phyloP scores from a whole-genome alignment of 2,329 filamentous ascomycete genomes.

The Aspergillus texensis region DNA sequence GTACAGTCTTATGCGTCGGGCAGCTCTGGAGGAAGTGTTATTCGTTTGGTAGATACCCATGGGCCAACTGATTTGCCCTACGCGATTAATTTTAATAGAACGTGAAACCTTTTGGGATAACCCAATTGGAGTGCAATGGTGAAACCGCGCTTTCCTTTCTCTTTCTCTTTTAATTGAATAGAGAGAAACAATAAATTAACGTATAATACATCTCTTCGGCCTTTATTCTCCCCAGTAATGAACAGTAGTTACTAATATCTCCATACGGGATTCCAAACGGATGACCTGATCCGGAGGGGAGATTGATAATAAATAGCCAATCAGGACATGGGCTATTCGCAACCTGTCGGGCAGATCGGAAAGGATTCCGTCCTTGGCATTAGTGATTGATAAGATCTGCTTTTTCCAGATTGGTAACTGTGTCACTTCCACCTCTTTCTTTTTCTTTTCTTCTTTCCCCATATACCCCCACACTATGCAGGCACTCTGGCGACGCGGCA shows the following conservation, averaged over 20 bases:
- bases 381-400: conserved; percentile 39
- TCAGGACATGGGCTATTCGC: neutral
- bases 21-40: conserved; percentile 43
- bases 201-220: neutral
- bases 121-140: neutral
- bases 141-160: neutral
- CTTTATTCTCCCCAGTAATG: neutral
- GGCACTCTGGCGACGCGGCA: conserved; percentile 36
- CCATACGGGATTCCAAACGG: neutral
- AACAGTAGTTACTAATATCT: neutral
- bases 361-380: conserved; percentile 26
- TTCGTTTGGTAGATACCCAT: conserved; percentile 36
- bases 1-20: conserved; percentile 36
- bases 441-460: neutral
- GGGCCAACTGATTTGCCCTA: conserved; percentile 38
- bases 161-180: neutral
- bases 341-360: neutral
- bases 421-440: neutral
- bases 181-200: neutral
- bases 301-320: neutral
- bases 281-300: neutral
- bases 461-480: conserved; percentile 31
- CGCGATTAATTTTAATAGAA: conserved; percentile 28
- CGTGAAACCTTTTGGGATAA: neutral
- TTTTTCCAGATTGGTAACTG: neutral